phyloP scores from a whole-genome alignment of 352 stramenopile species.

The Peronospora belbahrii region DNA sequence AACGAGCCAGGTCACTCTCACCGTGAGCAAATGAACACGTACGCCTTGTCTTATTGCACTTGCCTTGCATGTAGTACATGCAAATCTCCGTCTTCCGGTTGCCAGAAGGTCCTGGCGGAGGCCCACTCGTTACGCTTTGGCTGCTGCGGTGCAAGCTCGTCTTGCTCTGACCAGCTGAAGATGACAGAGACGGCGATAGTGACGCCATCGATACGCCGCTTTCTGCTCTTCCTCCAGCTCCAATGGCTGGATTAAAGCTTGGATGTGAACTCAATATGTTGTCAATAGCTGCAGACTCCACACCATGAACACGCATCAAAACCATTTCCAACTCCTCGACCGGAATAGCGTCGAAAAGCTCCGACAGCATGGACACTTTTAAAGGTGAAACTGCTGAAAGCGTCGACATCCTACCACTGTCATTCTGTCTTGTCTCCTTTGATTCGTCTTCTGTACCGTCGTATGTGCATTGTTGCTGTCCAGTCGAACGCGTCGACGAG shows the following conservation, averaged over 20 bases:
- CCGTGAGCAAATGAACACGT: conserved; percentile 85
- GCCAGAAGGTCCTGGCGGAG: conserved; percentile 24
- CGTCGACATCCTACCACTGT: conserved; percentile 23
- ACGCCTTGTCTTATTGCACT: conserved; percentile 83
- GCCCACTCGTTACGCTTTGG: conserved; percentile 15
- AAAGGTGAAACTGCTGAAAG: conserved; percentile 32
- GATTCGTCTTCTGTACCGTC: conserved; percentile 19
- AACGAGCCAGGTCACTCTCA: conserved; percentile 65
- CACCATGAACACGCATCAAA: conserved; percentile 36
- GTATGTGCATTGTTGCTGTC: conserved; percentile 17
- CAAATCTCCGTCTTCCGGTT: conserved; percentile 88
- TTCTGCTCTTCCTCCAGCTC: conserved; percentile 18
- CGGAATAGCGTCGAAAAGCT: conserved; percentile 66
- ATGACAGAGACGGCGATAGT: conserved; percentile 20
- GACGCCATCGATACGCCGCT: conserved; percentile 11
- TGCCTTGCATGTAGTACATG: conserved; percentile 86
- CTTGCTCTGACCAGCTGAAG: conserved; percentile 20
- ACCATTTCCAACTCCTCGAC: conserved; percentile 53
- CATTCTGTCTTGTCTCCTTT: conserved; percentile 24
- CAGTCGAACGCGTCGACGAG: conserved; percentile 19
- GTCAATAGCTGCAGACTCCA: conserved; percentile 58
- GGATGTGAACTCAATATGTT: conserved; percentile 56
- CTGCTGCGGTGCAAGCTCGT: conserved; percentile 30
- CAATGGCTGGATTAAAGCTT: conserved; percentile 55
- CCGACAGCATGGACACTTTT: conserved; percentile 54